Percentiles rank a stretch among this genome's conserved stretches.
phyloP scores from a whole-genome alignment of 1,284 basidiomycete genomes.

The Anthracocystis panici-leucophaei region DNA sequence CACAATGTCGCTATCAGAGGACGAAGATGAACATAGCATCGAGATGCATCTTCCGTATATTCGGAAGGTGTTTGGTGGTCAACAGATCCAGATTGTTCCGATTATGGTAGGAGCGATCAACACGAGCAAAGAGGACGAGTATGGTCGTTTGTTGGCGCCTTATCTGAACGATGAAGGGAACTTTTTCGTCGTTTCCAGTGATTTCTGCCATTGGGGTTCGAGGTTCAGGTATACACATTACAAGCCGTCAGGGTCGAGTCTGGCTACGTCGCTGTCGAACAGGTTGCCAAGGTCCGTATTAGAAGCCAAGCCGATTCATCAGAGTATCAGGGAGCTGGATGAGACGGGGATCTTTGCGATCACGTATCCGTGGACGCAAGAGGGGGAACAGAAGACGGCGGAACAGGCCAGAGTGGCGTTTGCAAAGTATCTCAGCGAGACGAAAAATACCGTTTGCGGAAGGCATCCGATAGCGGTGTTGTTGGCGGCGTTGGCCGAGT shows the following conservation, averaged over 20 bases:
- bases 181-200: conserved; percentile 90
- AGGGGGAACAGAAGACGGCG: conserved; percentile 42
- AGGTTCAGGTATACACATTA: conserved; percentile 89
- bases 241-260: conserved; percentile 75
- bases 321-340: conserved; percentile 81
- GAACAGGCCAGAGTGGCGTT: conserved; percentile 51
- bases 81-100: conserved; percentile 84
- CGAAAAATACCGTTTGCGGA: conserved; percentile 97
- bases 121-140: conserved; percentile 75
- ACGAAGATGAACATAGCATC: conserved; percentile 95
- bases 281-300: conserved; percentile 16
- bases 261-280: conserved; percentile 52
- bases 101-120: conserved; percentile 89
- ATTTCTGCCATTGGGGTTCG: conserved; percentile 95
- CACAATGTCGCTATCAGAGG: conserved; percentile 77
- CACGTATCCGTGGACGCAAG: conserved; percentile 71
- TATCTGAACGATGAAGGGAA: conserved; percentile 83
- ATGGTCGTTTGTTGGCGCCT: conserved; percentile 81
- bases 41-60: conserved; percentile 98
- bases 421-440: conserved; percentile 79
- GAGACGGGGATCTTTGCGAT: conserved; percentile 82
- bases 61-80: conserved; percentile 86
- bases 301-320: conserved; percentile 61
- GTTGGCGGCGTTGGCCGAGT: conserved; percentile 78
- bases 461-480: conserved; percentile 94